Evolutionary conservation across 306 rosid species (phyloP).

Genomic region (Pachyrhizus erosus): DNA sequence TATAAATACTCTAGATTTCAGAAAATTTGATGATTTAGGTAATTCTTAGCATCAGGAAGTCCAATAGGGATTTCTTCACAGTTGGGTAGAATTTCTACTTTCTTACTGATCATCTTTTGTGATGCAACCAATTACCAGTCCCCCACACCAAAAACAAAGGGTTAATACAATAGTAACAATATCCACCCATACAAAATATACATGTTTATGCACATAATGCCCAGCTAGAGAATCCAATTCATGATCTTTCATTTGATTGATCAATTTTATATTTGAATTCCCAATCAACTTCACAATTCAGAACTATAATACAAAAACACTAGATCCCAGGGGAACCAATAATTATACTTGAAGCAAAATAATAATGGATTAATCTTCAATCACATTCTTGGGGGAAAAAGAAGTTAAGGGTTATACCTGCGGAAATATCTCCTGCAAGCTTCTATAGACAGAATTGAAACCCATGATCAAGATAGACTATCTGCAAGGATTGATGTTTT

Average conservation of each 20-base stretch:
- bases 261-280: not conserved
- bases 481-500: constrained; percentile 43
- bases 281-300: constrained; percentile 16
- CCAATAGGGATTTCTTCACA: constrained; percentile 4
- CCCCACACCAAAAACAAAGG: not conserved
- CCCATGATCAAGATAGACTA: constrained; percentile 59
- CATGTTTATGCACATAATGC: not conserved
- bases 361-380: not conserved
- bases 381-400: not conserved
- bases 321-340: constrained; percentile 2
- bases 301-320: constrained; percentile 13
- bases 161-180: constrained; percentile 1
- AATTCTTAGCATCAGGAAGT: not conserved
- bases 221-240: constrained; percentile 1
- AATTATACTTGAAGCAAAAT: not conserved
- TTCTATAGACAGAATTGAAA: constrained; percentile 59
- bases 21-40: not conserved
- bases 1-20: not conserved
- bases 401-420: constrained; percentile 52
- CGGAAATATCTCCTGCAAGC: constrained; percentile 78
- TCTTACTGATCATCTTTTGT: not conserved
- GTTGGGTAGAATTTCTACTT: not conserved
- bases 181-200: not conserved
- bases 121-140: not conserved
- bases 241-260: not conserved